phyloP scores from a whole-genome alignment of 495 filamentous ascomycete species.

The Podospora pseudopauciseta region DNA sequence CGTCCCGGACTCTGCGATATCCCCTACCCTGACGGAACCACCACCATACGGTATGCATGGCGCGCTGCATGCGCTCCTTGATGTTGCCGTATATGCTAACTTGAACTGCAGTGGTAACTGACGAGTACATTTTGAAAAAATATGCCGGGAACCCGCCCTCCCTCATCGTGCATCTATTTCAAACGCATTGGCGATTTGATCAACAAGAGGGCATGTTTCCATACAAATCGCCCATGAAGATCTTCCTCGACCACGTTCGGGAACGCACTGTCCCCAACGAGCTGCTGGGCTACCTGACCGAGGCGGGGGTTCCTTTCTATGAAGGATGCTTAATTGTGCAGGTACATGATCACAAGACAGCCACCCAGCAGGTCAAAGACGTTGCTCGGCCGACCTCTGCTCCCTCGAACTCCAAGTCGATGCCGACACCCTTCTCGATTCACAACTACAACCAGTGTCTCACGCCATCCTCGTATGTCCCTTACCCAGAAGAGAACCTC shows the following conservation, averaged over 20 bases:
- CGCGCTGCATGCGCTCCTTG: background rate
- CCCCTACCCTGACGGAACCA: conserved; percentile 35
- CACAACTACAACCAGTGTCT: conserved; percentile 86
- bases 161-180: conserved; percentile 79
- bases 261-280: conserved; percentile 51
- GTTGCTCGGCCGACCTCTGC: conserved; percentile 48
- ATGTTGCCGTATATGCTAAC: background rate
- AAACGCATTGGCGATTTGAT: conserved; percentile 86
- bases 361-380: conserved; percentile 51
- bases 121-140: conserved; percentile 76
- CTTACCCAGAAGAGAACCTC: conserved; percentile 64
- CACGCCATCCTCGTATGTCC: conserved; percentile 81
- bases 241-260: conserved; percentile 69
- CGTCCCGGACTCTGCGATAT: conserved; percentile 36
- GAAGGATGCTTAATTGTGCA: conserved; percentile 95
- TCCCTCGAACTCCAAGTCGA: conserved; percentile 46
- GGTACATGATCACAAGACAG: conserved; percentile 77
- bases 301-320: conserved; percentile 74
- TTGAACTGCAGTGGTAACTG: conserved; percentile 55
- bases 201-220: conserved; percentile 87
- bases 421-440: conserved; percentile 69
- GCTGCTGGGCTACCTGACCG: conserved; percentile 55
- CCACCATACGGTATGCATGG: conserved; percentile 43
- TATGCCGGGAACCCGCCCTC: conserved; percentile 73
- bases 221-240: conserved; percentile 86